Base-by-base conservation (phyloP, 2,329 filamentous ascomycete genomes). In the Paecilomyces variotii region DNA sequence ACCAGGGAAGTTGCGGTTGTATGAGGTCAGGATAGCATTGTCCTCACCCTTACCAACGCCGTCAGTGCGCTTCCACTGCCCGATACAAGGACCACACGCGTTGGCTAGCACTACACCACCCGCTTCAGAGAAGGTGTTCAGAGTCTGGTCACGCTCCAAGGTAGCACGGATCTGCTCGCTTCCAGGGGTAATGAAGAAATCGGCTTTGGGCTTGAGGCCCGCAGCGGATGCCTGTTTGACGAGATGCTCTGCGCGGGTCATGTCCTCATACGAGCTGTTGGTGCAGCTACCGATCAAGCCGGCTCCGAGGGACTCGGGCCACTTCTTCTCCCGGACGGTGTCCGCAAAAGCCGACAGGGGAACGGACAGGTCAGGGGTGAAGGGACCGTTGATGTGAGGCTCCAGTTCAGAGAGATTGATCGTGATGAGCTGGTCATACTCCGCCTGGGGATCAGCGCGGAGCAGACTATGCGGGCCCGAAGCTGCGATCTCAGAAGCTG, bases 251-350 rank as follows among this genome's bases (percentile, higher is more conserved):
- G 92, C 90, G 61, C 93, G 88, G 35, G 92, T 95, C 94, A 99
- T 99, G 73, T 99, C 94, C 77, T 97, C 89, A 74, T 97, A 99
- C 1, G 94, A 97, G 74, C 90, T 96, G 82, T 99, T 99, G 55
- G 94, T 99, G 81, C 94, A 99, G 78, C 91, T 96, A 61, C 94
- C 94, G 71, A 99, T 99, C 57, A 99, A 83, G 56, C 92, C 92
- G 27, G 94, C 93, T 11, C 91, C 94, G 61, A 99, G 88, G 62
- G 87, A 91, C 71, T 90, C 84, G 1, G 94, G 94, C 94, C 94
- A 99, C 55, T 88, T 80, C 74, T 97, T 91, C 67, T 88, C 82
- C 75, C 88, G 82, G 25, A 97, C 90, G 1, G 88, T 87, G 59
- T 90, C 83, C 71, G 91, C 91, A 79, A 99, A 99, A 70, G 87